Percentiles rank a stretch among this genome's conserved stretches.
These are phyloP conservation scores for Syzygium aqueum DNA, from an alignment of 345 rosid species.

Conservation along the genomic window DNA sequence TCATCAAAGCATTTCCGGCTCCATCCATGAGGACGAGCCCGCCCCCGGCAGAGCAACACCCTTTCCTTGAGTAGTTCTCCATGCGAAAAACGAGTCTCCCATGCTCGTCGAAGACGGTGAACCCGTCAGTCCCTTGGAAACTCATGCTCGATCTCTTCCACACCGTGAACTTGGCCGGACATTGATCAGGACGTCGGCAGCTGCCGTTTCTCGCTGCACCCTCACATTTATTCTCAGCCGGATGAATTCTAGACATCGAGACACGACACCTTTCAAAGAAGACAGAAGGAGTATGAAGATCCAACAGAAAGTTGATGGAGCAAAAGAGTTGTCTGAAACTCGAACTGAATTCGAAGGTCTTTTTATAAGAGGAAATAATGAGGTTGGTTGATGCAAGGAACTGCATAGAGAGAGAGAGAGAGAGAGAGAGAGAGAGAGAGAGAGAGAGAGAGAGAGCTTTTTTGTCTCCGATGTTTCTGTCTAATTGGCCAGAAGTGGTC, in stretches of 20 bases:
- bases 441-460: not conserved
- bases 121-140: conserved; percentile 52
- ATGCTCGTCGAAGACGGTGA: conserved; percentile 30
- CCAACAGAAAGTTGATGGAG: not conserved
- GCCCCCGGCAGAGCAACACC: not conserved
- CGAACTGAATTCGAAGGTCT: not conserved
- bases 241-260: conserved; percentile 34
- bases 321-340: not conserved
- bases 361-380: not conserved
- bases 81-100: conserved; percentile 37
- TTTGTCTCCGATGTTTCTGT: not conserved
- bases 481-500: not conserved
- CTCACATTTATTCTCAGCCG: conserved; percentile 6
- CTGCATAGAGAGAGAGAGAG: not conserved
- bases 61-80: conserved; percentile 43
- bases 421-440: not conserved
- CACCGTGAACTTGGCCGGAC: conserved; percentile 19
- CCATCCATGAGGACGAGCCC: conserved; percentile 52
- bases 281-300: not conserved
- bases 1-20: conserved; percentile 30
- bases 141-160: conserved; percentile 56
- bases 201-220: not conserved
- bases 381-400: not conserved
- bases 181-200: not conserved
- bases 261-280: not conserved